Evolutionary conservation across 805 yeast species (phyloP), one percentile per base, ranked within the genome.

Genomic region (Metschnikowia lochheadii): DNA sequence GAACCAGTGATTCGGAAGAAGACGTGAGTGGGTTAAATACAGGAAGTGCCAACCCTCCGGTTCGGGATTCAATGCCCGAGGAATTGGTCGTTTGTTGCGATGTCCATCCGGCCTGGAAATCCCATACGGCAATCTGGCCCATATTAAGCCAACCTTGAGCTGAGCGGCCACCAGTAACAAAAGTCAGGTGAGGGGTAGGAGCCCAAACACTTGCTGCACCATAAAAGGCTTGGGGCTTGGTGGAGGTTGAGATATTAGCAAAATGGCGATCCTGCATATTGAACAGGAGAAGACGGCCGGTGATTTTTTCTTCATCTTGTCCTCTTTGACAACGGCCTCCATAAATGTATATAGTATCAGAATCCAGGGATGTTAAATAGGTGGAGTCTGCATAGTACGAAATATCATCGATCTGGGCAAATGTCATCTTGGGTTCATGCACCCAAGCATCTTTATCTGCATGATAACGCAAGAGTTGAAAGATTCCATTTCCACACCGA

Each of bases 91-190:
- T 59, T 54, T 64, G 57, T 37, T 65, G 56, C 62, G 81, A 86
- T 3, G 87, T 77, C 95, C 95, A 88, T 0, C 78, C 78, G 7
- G 87, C 68, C 44, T 73, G 71, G 53, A 80, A 81, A 57, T 82
- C 83, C 87, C 90, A 86, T 2, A 84, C 65, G 0, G 94, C 92
- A 17, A 85, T 67, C 64, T 87, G 94, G 57, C 77, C 76, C 83
- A 87, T 79, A 54, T 80, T 78, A 34, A 86, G 78, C 89, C 91
- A 86, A 0, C 89, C 89, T 2, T 67, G 58, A 5, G 63, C 57
- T 2, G 87, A 77, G 48, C 72, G 72, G 2, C 96, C 95, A 0
- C 94, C 95, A 39, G 87, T 68, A 2, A 87, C 63, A 34, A 83
- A 63, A 54, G 74, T 79, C 3, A 78, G 68, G 48, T 68, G 74